Evolutionary conservation across 495 filamentous ascomycete species (phyloP), one percentile per base, ranked within the genome.

Genomic region (Pseudotulostoma volvatum): DNA sequence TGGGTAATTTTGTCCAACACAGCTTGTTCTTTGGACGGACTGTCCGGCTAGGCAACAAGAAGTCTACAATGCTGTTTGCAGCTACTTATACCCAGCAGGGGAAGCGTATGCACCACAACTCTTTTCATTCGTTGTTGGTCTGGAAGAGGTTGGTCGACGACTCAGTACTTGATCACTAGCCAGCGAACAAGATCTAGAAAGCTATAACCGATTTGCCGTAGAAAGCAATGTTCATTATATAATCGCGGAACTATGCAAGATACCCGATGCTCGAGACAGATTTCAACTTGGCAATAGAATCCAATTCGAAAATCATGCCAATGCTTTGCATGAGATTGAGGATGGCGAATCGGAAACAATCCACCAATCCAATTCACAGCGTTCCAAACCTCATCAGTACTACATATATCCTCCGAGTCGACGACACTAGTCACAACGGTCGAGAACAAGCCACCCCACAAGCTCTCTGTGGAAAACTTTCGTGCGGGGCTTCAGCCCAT

Each of bases 381-480:
- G 36, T 18, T 37, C 44, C 13, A 15, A 32, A 18, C 43, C 45
- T 11, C 44, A 55, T 35, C 36, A 53, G 3, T 53, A 43, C n/a
- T n/a, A n/a, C n/a, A 17, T 53, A 39, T n/a, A 46, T 56, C 38
- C 38, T 49, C 23, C 38, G 48, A 11, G 42, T 51, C n/a, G n/a
- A n/a, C n/a, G n/a, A 45, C 11, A 47, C 35, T 25, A 7, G 43
- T 53, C 14, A 46, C 42, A 3, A 46, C 49, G 0, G 51, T 56
- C 17, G 49, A 58, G 37, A 56, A 61, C 33, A 63, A 63, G 35
- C 51, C 55, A 11, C 48, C 51, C 14, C 51, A 60, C 35, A 64
- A 62, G 44, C 50, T 62, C 8, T 42, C 53, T 2, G n/a, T n/a
- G n/a, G n/a, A n/a, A n/a, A n/a, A n/a, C n/a, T 35, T 62, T 32